phyloP scores from a whole-genome alignment of 2,329 filamentous ascomycete genomes.

The Pezicula rhizophila region DNA sequence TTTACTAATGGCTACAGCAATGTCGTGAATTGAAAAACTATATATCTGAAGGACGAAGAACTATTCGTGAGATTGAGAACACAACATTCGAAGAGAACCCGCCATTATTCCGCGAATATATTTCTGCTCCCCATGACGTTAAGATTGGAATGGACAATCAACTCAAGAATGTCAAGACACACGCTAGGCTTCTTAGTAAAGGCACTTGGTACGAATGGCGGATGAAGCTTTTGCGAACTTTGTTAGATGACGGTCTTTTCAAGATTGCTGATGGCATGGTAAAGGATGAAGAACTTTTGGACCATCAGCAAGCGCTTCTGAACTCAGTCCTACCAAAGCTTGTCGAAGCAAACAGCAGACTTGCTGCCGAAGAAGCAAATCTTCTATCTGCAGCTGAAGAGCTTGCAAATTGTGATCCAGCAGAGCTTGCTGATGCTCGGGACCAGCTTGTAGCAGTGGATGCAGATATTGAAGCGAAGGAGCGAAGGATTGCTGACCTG shows the following conservation, averaged over 20 bases:
- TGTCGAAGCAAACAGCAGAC: constrained; percentile 49
- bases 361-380: constrained; percentile 59
- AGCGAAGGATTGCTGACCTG: constrained; percentile 58
- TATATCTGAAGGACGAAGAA: constrained; percentile 84
- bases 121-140: constrained; percentile 76
- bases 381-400: constrained; percentile 69
- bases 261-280: constrained; percentile 73
- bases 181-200: constrained; percentile 84
- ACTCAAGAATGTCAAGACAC: constrained; percentile 94
- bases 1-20: constrained; percentile 43
- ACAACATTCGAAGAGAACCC: constrained; percentile 89
- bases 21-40: constrained; percentile 96
- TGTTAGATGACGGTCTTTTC: constrained; percentile 70
- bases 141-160: constrained; percentile 89
- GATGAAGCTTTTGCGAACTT: constrained; percentile 77
- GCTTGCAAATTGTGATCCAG: constrained; percentile 72
- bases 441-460: constrained; percentile 60
- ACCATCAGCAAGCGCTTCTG: constrained; percentile 63
- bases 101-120: constrained; percentile 84
- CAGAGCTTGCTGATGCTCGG: constrained; percentile 70
- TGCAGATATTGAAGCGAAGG: constrained; percentile 64
- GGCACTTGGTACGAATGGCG: constrained; percentile 99
- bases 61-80: constrained; percentile 84
- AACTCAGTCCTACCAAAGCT: constrained; percentile 62
- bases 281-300: constrained; percentile 61